A percentile compares a stretch with the other conserved stretches of the same genome.
These are phyloP conservation scores for Aspergillus ochraceus DNA, from an alignment of 2,329 filamentous ascomycete species.

Conservation along the genomic window DNA sequence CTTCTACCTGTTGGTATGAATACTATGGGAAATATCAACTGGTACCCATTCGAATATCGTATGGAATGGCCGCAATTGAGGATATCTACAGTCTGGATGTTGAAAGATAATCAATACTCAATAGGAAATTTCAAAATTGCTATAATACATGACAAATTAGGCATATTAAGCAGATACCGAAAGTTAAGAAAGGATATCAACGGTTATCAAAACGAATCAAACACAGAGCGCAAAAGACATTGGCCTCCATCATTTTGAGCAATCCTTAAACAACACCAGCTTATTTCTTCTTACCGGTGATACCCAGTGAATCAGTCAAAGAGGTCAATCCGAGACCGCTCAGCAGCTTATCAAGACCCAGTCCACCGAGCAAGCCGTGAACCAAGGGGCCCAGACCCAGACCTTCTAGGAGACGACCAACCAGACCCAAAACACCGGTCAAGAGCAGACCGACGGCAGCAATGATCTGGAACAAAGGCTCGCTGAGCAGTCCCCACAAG, in stretches of 20 bases:
- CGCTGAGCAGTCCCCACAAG: conserved; percentile 70
- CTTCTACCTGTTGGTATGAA: too few species aligned
- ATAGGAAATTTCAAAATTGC: too few species aligned
- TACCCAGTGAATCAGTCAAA: conserved; percentile 39
- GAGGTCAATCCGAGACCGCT: conserved; percentile 54
- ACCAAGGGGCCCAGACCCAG: conserved; percentile 81
- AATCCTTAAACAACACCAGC: not conserved
- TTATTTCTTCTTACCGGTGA: conserved; percentile 53
- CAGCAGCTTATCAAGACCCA: conserved; percentile 62
- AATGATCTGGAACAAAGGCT: conserved; percentile 90
- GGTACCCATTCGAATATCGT: too few species aligned
- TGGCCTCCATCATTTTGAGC: not conserved
- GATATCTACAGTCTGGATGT: too few species aligned
- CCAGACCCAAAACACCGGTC: conserved; percentile 78
- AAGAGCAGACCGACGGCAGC: conserved; percentile 83
- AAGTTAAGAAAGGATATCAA: not conserved
- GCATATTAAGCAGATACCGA: not conserved
- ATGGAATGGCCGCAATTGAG: accelerated
- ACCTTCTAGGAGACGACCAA: conserved; percentile 76
- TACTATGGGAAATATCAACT: too few species aligned
- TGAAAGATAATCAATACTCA: too few species aligned
- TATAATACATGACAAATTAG: not conserved
- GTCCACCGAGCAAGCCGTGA: conserved; percentile 70
- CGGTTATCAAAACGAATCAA: not conserved
- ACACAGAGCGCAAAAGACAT: not conserved